Evolutionary conservation across 129 eudicot species (phyloP).

Genomic region (Logfia minima): DNA sequence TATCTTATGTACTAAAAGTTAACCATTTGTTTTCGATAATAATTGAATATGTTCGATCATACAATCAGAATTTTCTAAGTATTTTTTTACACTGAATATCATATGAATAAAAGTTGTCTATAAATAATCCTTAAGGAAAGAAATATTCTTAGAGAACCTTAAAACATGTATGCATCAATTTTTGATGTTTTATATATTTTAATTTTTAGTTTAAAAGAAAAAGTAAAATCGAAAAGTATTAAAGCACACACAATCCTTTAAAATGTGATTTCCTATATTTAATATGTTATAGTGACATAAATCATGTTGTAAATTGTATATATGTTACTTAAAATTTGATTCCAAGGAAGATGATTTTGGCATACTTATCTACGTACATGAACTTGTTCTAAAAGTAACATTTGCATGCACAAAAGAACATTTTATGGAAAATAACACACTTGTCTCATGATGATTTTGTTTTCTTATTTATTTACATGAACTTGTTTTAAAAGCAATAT

Average conservation of each 20-base stretch:
- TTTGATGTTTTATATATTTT: too few species aligned
- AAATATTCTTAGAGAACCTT: not conserved
- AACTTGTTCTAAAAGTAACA: not conserved
- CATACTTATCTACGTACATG: not conserved
- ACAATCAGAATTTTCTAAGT: not conserved
- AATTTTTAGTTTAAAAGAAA: too few species aligned
- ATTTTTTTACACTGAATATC: not conserved
- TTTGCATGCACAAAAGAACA: not conserved
- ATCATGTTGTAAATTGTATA: too few species aligned
- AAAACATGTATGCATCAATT: too few species aligned
- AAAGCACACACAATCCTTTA: too few species aligned
- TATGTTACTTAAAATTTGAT: too few species aligned
- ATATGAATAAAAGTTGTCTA: not conserved
- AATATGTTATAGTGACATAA: too few species aligned
- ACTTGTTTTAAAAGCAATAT: not conserved
- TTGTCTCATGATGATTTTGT: not conserved
- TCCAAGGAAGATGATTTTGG: too few species aligned
- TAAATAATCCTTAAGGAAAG: not conserved
- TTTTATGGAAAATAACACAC: not conserved
- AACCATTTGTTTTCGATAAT: not conserved
- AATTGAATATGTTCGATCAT: not conserved
- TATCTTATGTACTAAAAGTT: too few species aligned
- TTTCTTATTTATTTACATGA: not conserved
- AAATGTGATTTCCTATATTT: too few species aligned
- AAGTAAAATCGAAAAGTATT: too few species aligned